Evolutionary conservation across 768 basidiomycete genomes (phyloP), one percentile per base, ranked within the genome.

Genomic region (Sarcomyxa edulis): DNA sequence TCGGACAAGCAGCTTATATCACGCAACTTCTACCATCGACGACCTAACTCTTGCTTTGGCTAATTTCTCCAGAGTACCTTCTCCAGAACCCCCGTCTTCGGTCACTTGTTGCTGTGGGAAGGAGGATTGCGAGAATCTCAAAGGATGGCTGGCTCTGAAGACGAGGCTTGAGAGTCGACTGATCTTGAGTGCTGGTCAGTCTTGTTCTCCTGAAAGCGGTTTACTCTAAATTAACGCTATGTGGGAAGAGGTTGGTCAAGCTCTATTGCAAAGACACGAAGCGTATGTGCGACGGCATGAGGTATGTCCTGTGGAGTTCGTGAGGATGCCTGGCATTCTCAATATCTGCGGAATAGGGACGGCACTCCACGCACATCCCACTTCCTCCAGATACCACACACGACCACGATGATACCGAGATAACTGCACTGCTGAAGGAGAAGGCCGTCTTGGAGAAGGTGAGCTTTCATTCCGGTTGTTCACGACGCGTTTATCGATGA

Each of bases 261-360:
- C 93, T 4, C 62, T 96, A 32, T 59, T 96, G 33, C 80, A 86
- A 52, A 69, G 83, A 43, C 90, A 94, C 54, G 92, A 94, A 62
- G 86, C 84, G 3, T 89, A 88, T 58, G 78, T 90, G 20, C 76
- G 81, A 33, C 72, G 72, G 51, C 76, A 80, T 40, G 79, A 86
- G 74, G 80, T 77, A 47, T 32, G 70, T 60, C 16, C 23, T 18
- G 15, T 9, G 6, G n/a, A 12, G 18, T 11, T 21, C 20, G 14
- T 10, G 2, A n/a, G n/a, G n/a, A n/a, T n/a, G n/a, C n/a, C n/a
- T n/a, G n/a, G n/a, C n/a, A n/a, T n/a, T n/a, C n/a, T n/a, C n/a
- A n/a, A n/a, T n/a, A n/a, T n/a, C n/a, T n/a, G n/a, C n/a, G n/a
- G n/a, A n/a, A 18, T 32, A 35, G 28, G 28, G 20, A 38, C 35